Percentiles rank a stretch among this genome's conserved stretches.
Evolutionary conservation across 441 rosid species (phyloP).

Genomic region (Pelargonium cotyledonis): DNA sequence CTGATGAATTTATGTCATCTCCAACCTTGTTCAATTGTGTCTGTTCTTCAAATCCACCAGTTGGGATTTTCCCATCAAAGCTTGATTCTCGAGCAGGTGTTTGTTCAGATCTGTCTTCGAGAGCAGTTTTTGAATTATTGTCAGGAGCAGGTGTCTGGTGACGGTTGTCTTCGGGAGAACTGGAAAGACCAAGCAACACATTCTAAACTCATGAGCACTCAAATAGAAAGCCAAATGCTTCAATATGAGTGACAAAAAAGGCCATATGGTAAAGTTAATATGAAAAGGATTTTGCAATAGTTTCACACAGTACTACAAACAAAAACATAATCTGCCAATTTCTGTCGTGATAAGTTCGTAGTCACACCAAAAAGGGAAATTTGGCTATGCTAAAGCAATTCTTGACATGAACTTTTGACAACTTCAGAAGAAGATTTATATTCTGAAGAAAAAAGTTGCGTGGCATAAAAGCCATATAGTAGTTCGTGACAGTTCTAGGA

Average conservation of each 20-base stretch:
- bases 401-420: not conserved
- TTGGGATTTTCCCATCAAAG: conserved; percentile 35
- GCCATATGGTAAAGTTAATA: not conserved
- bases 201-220: conserved; percentile 16
- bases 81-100: conserved; percentile 42
- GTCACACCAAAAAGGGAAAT: too few relatives aligned
- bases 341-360: too few relatives aligned
- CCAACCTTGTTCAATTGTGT: conserved; percentile 31
- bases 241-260: not conserved
- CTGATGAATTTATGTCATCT: conserved; percentile 35
- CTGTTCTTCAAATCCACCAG: conserved; percentile 33
- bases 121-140: conserved; percentile 31
- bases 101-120: conserved; percentile 39
- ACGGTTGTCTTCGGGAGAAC: conserved; percentile 67
- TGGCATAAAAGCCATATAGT: not conserved
- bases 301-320: too few relatives aligned
- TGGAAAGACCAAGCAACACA: conserved; percentile 28
- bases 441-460: not conserved
- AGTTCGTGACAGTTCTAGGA: not conserved
- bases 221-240: conserved; percentile 9
- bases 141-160: conserved; percentile 42
- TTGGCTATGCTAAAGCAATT: too few relatives aligned
- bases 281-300: too few relatives aligned
- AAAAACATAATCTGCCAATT: too few relatives aligned
- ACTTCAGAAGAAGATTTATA: not conserved